phyloP scores from a whole-genome alignment of 176 grass and related monocot species.

The Oryza officinalis region DNA sequence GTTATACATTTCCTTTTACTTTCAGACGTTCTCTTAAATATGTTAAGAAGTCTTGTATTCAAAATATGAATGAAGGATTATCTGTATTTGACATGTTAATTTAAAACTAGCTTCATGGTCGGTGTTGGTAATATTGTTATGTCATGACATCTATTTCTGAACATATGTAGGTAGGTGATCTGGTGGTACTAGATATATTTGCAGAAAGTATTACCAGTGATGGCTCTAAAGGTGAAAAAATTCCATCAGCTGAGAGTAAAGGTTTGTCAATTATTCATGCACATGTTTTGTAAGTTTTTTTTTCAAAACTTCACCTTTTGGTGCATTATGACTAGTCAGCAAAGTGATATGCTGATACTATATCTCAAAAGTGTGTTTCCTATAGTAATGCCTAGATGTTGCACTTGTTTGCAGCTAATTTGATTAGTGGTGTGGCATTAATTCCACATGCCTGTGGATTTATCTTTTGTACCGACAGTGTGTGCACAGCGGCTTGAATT shows the following conservation, averaged over 20 bases:
- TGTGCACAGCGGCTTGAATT: slow-evolving; percentile 1
- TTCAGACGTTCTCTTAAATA: slow-evolving; percentile 12
- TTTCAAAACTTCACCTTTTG: slow-evolving; percentile 9
- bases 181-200: slow-evolving; percentile 91
- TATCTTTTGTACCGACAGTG: slow-evolving; percentile 17
- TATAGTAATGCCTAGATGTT: not conserved
- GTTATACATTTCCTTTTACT: not conserved
- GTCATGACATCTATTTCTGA: slow-evolving; percentile 27
- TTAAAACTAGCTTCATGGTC: slow-evolving; percentile 13
- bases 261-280: slow-evolving; percentile 42
- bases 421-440: not conserved
- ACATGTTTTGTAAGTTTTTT: not conserved
- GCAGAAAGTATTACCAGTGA: slow-evolving; percentile 68
- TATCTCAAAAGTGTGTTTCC: slow-evolving; percentile 6
- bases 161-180: slow-evolving; percentile 63
- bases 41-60: not conserved
- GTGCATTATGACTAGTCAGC: slow-evolving; percentile 1
- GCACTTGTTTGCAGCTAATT: slow-evolving; percentile 22
- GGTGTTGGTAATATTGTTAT: not conserved
- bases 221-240: slow-evolving; percentile 80
- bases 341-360: not conserved
- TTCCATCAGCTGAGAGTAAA: slow-evolving; percentile 86
- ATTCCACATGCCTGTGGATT: not conserved
- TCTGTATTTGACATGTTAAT: slow-evolving; percentile 20
- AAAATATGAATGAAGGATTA: not conserved